Evolutionary conservation across 176 grass and related monocot species (phyloP).

Genomic region (Cymbopogon citratus): DNA sequence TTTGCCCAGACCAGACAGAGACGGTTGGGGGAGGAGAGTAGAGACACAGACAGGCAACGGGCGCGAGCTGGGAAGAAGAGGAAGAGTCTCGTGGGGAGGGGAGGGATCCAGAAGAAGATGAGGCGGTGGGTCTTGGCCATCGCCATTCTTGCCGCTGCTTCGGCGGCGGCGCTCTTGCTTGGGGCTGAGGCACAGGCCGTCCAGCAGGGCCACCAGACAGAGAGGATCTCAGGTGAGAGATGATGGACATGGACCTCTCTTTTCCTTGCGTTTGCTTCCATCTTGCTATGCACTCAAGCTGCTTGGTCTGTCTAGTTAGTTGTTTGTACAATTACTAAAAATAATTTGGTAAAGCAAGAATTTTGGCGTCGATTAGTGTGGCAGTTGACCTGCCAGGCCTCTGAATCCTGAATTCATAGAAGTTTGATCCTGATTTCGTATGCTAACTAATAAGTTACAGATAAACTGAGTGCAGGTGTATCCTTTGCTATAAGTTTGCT

Average conservation of each 20-base stretch:
- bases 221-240: constrained; percentile 77
- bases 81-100: neutral
- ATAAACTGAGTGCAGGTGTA: too few species aligned
- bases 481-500: too few species aligned
- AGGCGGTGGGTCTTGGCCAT: constrained; percentile 41
- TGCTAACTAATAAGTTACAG: too few species aligned
- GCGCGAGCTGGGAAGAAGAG: constrained; percentile 19
- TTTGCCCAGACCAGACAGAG: neutral
- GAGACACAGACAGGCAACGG: neutral
- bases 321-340: neutral
- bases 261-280: constrained; percentile 6
- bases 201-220: constrained; percentile 58
- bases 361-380: neutral
- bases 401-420: neutral
- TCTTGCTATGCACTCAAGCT: neutral
- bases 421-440: neutral
- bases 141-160: constrained; percentile 34
- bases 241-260: constrained; percentile 4
- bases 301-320: too few species aligned
- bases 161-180: constrained; percentile 29
- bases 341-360: constrained; percentile 9
- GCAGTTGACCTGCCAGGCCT: neutral
- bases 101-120: constrained; percentile 45
- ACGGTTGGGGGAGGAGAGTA: neutral
- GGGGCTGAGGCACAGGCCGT: constrained; percentile 44